phyloP scores from a whole-genome alignment of 2,329 filamentous ascomycete species.

The Hypoxylon sp. region DNA sequence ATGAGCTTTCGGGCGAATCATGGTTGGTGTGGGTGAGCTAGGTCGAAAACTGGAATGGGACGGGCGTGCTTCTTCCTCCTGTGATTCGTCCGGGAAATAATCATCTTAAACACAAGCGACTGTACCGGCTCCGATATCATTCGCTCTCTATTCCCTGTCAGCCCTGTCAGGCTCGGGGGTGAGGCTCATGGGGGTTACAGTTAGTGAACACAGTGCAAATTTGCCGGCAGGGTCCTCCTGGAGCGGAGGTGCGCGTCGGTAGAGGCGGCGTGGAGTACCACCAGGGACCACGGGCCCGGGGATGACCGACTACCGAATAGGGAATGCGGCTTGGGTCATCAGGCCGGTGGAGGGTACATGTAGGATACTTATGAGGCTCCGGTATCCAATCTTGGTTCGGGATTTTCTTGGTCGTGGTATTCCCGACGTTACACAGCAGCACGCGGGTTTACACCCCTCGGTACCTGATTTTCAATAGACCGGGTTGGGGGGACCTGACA shows the following conservation, averaged over 20 bases:
- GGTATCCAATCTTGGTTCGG: slow-evolving; percentile 33
- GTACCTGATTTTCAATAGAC: slow-evolving; percentile 34
- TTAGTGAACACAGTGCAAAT: slow-evolving; percentile 27
- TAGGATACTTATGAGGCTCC: slow-evolving; percentile 36
- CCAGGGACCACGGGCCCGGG: slow-evolving; percentile 14
- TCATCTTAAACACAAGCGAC: slow-evolving; percentile 31
- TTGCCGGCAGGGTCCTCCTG: slow-evolving; percentile 6
- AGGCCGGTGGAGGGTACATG: slow-evolving; percentile 25
- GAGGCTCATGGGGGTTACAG: slow-evolving; percentile 37
- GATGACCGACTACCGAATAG: slow-evolving; percentile 24
- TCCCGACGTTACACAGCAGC: slow-evolving; percentile 37
- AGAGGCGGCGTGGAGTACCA: slow-evolving; percentile 13
- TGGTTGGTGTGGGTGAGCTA: slow-evolving; percentile 15
- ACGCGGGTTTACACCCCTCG: slow-evolving; percentile 29
- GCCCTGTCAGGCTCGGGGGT: slow-evolving; percentile 35
- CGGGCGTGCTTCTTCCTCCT: slow-evolving; percentile 14
- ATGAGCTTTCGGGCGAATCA: slow-evolving; percentile 29
- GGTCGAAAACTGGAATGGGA: slow-evolving; percentile 22
- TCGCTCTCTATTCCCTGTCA: slow-evolving; percentile 27
- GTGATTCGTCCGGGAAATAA: slow-evolving; percentile 31
- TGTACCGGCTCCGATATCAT: slow-evolving; percentile 8
- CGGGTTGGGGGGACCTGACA: slow-evolving; percentile 26
- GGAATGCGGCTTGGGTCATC: slow-evolving; percentile 8
- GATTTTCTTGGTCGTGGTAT: slow-evolving; percentile 31
- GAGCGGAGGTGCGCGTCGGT: slow-evolving; percentile 26